Evolutionary conservation across 352 stramenopile species (phyloP), one percentile per base, ranked within the genome.

Genomic region (Saprolegnia diclina): DNA sequence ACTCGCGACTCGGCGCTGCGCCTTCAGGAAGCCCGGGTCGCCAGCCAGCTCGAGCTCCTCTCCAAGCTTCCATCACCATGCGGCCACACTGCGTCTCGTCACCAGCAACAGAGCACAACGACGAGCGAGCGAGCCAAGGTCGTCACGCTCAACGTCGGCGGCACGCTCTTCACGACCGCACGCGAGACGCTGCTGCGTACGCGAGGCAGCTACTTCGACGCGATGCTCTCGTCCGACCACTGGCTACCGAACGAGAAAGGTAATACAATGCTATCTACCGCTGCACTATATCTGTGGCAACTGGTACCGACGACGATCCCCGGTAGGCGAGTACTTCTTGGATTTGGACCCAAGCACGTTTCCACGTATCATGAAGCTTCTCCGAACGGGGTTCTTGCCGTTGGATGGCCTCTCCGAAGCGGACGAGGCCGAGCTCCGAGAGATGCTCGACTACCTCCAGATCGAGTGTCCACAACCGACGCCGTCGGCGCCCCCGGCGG

Each of bases 291-390:
- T 54, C 24, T 54, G 24, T 35, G 29, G 29, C 29, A 35, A 35
- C 5, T 5, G 24, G 46, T 22, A 54, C 46, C 2, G 24, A 29
- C n/a, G n/a, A 29, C 24, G n/a, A 54, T 29, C 5, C 24, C 5
- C 46, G 24, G 64, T 32, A 70, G 45, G 65, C 13, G 65, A 50
- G 18, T 71, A 65, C 56, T 71, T 71, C 22, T 56, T 71, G n/a
- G 65, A 71, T 35, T 19, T 71, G 24, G 65, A 71, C 29, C 52
- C 50, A 26, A 57, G 13, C 18, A 6, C 54, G 40, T 65, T 71
- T 29, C 37, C 9, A 13, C 54, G 53, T 14, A 54, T 71, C 26
- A 38, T 71, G 22, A 64, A 56, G 37, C 65, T 52, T 21, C 11
- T 71, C 9, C 64, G 65, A 16, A 54, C 56, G 13, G 52, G 37